Base-by-base conservation (phyloP, 805 yeast genomes). In the Zygosaccharomyces rouxii region DNA sequence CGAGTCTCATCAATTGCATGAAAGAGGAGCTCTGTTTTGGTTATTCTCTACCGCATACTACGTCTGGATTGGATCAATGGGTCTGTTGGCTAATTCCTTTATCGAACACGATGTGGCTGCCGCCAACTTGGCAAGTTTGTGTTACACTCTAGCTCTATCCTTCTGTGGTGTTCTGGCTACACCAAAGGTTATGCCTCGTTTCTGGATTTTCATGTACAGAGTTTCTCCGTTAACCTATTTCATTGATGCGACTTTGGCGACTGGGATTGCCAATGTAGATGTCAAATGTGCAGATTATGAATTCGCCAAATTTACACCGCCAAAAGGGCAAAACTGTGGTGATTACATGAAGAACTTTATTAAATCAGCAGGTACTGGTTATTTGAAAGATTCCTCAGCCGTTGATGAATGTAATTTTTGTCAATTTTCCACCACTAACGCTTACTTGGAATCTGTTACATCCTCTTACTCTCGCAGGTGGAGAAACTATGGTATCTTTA, bases 131-230 rank as follows among this genome's bases (percentile, higher is more conserved):
- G 76, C 79, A 1, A 69, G 77, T 35, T 59, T 84, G 57, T 59
- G 81, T 52, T 83, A 80, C 66, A 78, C 85, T 2, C 66, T 83
- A 72, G 71, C 79, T 37, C 70, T 86, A 68, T 76, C 77, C 48
- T 84, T 86, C 78, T 84, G 89, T 74, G 95, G 95, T 74, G 87
- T 84, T 39, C 69, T 86, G 70, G 80, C 78, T n/a, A 70, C 78
- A 19, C 77, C 80, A 53, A 70, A 71, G 16, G 70, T 66, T 30
- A 61, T 83, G 71, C 85, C 86, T 28, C 80, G 88, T 11, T 86
- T 86, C 73, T 83, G 90, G 89, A 71, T 76, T 38, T 85, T 84
- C 73, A 81, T 85, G 88, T 85, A 83, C 73, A 73, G 89, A 62
- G 76, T 73, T 16, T 79, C 84, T 21, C 92, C 94, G 18, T 70